phyloP scores from a whole-genome alignment of 306 rosid species.

The Glycine latifolia region DNA sequence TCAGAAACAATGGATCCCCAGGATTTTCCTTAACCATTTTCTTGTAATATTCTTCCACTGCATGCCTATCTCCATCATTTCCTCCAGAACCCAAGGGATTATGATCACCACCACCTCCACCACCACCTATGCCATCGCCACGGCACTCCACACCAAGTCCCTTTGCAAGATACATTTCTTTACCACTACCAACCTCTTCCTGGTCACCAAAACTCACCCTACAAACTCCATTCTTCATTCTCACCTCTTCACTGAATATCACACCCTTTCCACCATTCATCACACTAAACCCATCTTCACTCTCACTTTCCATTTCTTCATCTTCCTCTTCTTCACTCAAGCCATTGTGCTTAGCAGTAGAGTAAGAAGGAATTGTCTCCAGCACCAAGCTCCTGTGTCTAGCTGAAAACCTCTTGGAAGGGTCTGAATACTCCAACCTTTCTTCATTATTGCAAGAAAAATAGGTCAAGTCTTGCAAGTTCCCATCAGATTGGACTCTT shows the following conservation, averaged over 20 bases:
- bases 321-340: conserved; percentile 57
- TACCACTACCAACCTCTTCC: conserved; percentile 44
- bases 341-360: conserved; percentile 43
- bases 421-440: no score
- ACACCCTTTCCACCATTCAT: conserved; percentile 36
- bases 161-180: conserved; percentile 61
- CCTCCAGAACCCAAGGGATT: conserved; percentile 57
- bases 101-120: conserved; percentile 49
- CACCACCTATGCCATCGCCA: conserved; percentile 50
- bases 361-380: conserved; percentile 70
- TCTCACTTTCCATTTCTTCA: conserved; percentile 3
- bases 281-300: conserved; percentile 44
- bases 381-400: conserved; percentile 50
- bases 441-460: conserved; percentile 53
- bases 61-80: conserved; percentile 61
- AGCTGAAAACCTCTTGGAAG: conserved; percentile 31
- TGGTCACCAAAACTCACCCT: conserved; percentile 46
- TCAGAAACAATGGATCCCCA: conserved; percentile 74
- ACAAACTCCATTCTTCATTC: conserved; percentile 49
- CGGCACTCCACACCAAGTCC: conserved; percentile 63
- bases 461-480: conserved; percentile 64
- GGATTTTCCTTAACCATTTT: conserved; percentile 84
- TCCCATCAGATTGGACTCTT: conserved; percentile 89
- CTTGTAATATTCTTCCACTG: conserved; percentile 71
- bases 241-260: conserved; percentile 50